Percentiles rank a stretch among this genome's conserved stretches.
These are phyloP conservation scores for Curvularia verruculosa DNA, from an alignment of 2,329 filamentous ascomycete species.

Conservation along the genomic window DNA sequence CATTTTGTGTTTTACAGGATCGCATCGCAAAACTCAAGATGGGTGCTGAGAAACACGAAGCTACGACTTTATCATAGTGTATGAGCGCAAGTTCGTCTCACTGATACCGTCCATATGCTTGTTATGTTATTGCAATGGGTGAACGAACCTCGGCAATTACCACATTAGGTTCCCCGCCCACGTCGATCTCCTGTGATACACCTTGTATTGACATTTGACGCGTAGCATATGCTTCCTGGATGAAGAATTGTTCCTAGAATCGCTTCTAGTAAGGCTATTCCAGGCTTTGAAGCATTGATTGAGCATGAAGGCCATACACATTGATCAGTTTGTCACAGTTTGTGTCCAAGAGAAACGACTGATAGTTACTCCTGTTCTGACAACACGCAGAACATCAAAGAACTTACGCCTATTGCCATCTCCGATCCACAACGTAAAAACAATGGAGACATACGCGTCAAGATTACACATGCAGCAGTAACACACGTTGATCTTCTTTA, in stretches of 20 bases:
- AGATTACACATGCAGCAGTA: slow-evolving; percentile 61
- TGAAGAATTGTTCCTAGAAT: not conserved
- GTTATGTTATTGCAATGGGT: not conserved
- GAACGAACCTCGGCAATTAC: slow-evolving; percentile 2
- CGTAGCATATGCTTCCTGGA: not conserved
- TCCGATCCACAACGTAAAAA: slow-evolving; percentile 44
- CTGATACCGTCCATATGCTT: no score
- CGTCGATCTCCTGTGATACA: not conserved
- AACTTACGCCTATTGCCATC: slow-evolving; percentile 28
- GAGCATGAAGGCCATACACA: slow-evolving; percentile 3
- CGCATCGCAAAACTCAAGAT: not conserved
- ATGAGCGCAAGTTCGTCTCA: not conserved
- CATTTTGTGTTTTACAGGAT: not conserved
- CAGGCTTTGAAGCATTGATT: not conserved
- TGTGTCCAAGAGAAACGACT: not conserved
- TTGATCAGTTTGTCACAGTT: slow-evolving; percentile 3
- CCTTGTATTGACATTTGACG: not conserved
- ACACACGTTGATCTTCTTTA: slow-evolving; percentile 68
- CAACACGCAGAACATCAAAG: slow-evolving; percentile 35
- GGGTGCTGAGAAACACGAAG: no score
- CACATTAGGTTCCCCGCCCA: not conserved
- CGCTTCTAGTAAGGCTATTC: no score
- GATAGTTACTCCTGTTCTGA: not conserved
- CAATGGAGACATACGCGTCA: slow-evolving; percentile 51
- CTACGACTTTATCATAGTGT: no score